Evolutionary conservation across 257 asterid genomes (phyloP).

Genomic region (Sherardia arvensis): DNA sequence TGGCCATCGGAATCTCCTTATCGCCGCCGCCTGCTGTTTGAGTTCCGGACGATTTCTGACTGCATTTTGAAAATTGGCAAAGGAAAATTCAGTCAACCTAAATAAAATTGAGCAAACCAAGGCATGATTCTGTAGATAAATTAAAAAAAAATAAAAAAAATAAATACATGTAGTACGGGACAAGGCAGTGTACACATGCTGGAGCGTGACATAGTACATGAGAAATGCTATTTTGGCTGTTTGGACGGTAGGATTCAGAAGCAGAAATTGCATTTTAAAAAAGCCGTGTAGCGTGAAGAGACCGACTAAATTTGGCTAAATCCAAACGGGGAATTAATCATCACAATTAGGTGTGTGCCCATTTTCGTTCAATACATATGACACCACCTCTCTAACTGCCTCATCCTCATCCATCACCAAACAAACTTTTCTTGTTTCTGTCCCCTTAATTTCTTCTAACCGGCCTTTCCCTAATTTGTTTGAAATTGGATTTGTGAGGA

Average conservation of each 20-base stretch:
- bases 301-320: neutral
- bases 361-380: neutral
- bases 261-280: neutral
- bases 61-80: conserved; percentile 18
- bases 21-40: conserved; percentile 15
- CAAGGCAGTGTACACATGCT: neutral
- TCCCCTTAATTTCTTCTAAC: neutral
- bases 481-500: no score
- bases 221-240: neutral
- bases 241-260: conserved; percentile 6
- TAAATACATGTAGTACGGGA: neutral
- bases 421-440: neutral
- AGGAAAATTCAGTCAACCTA: neutral
- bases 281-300: neutral
- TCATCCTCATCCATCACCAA: neutral
- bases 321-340: neutral
- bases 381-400: neutral
- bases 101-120: neutral
- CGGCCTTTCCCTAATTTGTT: no score
- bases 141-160: no score
- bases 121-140: no score
- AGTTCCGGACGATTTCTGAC: conserved; percentile 46
- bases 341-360: neutral
- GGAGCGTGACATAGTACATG: neutral
- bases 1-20: conserved; percentile 25